phyloP scores from a whole-genome alignment of 2,329 filamentous ascomycete species.

The Botrytis hyacinthi region DNA sequence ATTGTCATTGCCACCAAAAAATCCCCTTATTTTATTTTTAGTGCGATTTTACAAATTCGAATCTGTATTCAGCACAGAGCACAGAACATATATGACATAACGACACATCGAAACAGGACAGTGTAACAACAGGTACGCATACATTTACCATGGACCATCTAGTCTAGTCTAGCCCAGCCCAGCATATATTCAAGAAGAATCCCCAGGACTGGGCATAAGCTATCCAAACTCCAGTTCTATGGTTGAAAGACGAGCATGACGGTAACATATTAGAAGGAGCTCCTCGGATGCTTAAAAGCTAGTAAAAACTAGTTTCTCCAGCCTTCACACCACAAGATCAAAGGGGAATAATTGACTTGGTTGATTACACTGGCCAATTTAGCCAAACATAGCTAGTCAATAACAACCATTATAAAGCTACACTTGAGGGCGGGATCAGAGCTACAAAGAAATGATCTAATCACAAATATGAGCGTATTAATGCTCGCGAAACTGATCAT shows the following conservation, averaged over 20 bases:
- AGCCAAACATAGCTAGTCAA: neutral
- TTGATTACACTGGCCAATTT: neutral
- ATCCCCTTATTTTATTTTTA: neutral
- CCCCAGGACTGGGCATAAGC: neutral
- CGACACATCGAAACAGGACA: neutral
- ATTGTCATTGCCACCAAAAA: neutral
- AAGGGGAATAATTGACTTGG: neutral
- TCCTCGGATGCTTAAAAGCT: neutral
- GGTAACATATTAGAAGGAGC: neutral
- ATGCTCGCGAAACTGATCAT: neutral
- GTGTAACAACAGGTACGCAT: neutral
- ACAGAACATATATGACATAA: neutral
- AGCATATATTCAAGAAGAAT: neutral
- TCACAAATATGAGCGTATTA: neutral
- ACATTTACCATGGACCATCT: neutral
- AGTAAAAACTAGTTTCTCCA: neutral
- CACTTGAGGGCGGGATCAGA: neutral
- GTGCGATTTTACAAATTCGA: neutral
- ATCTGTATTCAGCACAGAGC: neutral
- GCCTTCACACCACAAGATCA: neutral
- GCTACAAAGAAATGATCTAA: neutral
- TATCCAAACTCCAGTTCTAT: neutral
- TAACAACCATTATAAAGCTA: neutral
- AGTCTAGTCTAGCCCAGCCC: neutral
- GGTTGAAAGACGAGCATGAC: neutral